Evolutionary conservation across 345 rosid genomes (phyloP).

Genomic region (Erysimum cheiranthoides): DNA sequence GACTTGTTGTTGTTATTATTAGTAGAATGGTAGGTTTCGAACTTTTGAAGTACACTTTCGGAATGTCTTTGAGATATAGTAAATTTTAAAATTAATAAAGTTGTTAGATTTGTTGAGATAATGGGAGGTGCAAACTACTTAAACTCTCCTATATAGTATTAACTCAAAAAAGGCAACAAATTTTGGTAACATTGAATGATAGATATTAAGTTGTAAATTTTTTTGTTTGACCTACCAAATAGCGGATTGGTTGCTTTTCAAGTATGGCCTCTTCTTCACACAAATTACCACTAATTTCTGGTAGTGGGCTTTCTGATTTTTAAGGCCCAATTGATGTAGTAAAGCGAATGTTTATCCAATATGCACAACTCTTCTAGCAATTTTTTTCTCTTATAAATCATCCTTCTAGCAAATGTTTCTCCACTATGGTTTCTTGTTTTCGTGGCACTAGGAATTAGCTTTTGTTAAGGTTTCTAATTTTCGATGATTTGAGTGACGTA

Average conservation of each 20-base stretch:
- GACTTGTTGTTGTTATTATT: conserved; percentile 4
- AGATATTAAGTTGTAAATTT: background rate
- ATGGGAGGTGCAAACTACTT: background rate
- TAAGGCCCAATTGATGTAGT: too few species aligned
- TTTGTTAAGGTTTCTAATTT: conserved; percentile 1
- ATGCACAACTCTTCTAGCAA: too few species aligned
- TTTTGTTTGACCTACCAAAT: too few species aligned
- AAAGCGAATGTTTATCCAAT: too few species aligned
- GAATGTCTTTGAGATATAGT: background rate
- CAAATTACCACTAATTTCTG: background rate
- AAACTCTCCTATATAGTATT: background rate
- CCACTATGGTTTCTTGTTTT: conserved; percentile 3
- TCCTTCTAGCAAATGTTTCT: background rate
- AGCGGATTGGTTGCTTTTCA: too few species aligned
- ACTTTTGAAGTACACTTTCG: background rate
- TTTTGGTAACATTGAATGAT: background rate
- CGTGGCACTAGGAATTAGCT: conserved; percentile 11
- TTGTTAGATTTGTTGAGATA: background rate
- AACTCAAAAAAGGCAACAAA: background rate
- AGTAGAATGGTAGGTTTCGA: background rate
- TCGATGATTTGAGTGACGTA: background rate
- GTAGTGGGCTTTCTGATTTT: background rate
- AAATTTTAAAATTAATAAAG: background rate
- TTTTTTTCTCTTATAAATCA: too few species aligned
- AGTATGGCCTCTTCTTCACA: too few species aligned